Evolutionary conservation across 768 basidiomycete species (phyloP), one percentile per base, ranked within the genome.

Genomic region (Mycena latifolia): DNA sequence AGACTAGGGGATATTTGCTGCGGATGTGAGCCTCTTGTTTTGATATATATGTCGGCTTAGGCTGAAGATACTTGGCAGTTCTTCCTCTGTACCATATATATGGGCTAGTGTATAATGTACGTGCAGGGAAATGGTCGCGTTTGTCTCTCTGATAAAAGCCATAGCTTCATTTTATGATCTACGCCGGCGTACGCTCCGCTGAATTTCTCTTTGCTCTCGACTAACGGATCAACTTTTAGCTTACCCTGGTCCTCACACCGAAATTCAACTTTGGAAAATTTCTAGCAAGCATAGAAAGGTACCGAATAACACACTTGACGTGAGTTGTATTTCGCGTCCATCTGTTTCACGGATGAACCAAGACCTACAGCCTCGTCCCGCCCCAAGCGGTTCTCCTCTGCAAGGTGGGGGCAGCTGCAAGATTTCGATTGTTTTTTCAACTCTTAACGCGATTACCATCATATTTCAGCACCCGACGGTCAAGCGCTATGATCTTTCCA

Each of bases 181-280:
- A 82, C 56, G 75, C 72, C 31, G 79, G 82, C 14, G 81, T 82
- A 68, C 17, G 37, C 15, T 39, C 37, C 54, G 76, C 35, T 18
- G 24, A 24, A 6, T 24, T 41, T 25, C 22, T 1, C 20, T 25
- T 48, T 48, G 6, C 7, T 27, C 29, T 11, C 5, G n/a, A 46
- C 25, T 47, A 15, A 69, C 27, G 33, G 33, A 8, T 20, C 39
- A 20, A 33, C 31, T 52, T n/a, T 55, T 62, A 84, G 79, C 70
- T 78, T 2, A 73, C 81, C 1, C 45, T 86, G 51, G 83, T 86
- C 24, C 77, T 85, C 18, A 71, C 84, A 3, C 79, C 81, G n/a
- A 85, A 80, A 64, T 87, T 87, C 69, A 79, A 72, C 68, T 84
- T 84, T 63, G 28, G 72, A 53, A 71, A 79, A 22, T 78, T 83